Evolutionary conservation across 2,329 filamentous ascomycete genomes (phyloP), one percentile per base, ranked within the genome.

Genomic region (Nemania diffusa): DNA sequence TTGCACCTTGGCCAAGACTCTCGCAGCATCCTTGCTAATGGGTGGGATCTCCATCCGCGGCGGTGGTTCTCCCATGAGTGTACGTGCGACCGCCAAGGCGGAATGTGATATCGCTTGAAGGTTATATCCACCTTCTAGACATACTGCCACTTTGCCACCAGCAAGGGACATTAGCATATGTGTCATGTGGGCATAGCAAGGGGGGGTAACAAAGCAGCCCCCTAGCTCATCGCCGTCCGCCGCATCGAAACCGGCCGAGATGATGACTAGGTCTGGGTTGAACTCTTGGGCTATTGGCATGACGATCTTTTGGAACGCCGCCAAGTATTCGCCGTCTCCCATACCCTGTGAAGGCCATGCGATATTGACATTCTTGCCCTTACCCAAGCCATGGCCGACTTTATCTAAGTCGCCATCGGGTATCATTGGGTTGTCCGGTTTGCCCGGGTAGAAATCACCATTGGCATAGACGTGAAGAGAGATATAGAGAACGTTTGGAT

Each of bases 81-180:
- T 97, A 67, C 90, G 90, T 1, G 93, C 96, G 1, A 99, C 96
- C 2, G 95, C 93, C 4, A 97, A 85, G 1, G 96, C 94, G 4
- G 96, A 98, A 64, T 92, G 90, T 0, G 96, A 97, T 65, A 99
- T 99, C 0, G 96, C 96, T 55, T 89, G 84, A 26, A 99, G 88
- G 74, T 98, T 98, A 80, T 99, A 99, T 8, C 96, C 96, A 24
- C 96, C 96, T 81, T 99, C 96, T 2, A 99, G 85, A 76, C 94
- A 97, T 8, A 97, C 95, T 2, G 93, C 92, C 15, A 99, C 86
- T 76, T 94, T 97, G 29, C 96, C 96, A 51, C 90, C 86, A 0
- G 96, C 95, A 22, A 99, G 84, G 1, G 93, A 94, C 94, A 97
- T 98, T 55, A 99, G 87, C 95, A 98, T 97, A 77, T 97, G 94